Base-by-base conservation (phyloP, 2,329 filamentous ascomycete genomes). In the Zasmidium citrigriseum region DNA sequence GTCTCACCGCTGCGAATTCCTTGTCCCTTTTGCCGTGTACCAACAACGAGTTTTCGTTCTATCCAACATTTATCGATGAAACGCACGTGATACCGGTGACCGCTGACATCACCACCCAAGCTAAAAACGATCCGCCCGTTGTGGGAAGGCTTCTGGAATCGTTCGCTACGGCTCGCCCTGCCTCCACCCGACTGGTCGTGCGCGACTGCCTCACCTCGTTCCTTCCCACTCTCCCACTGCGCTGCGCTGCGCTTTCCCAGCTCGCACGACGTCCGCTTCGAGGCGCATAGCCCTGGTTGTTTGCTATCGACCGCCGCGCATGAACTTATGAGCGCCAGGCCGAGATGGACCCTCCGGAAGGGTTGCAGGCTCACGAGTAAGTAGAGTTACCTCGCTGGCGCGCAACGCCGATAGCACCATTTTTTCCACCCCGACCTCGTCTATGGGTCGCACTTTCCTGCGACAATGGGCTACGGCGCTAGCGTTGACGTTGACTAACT, bases 1-100 rank as follows among this genome's bases (percentile, higher is more conserved):
- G 16, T n/a, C 16, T n/a, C 34, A 10, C 34, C 14, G 12, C 34
- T 11, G 12, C 16, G 34, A 16, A 11, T n/a, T 41, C 34, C 22
- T 27, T 23, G 23, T 25, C 25, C 22, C 22, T 18, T 25, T 12
- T 46, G 44, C 44, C 7, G 9, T 46, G 16, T 9, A 38, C 10
- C 29, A 22, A 22, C 45, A 47, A 47, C 23, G 23, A 5, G 3
- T 18, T 46, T 46, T 4, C 20, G 3, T 16, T 22, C 16, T 5
- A 34, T 44, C 16, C 50, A 44, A 52, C 14, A 23, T 52, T 24
- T 14, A 49, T 51, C 48, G 22, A 29, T 41, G 22, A 5, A n/a
- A 25, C 22, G n/a, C 53, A 55, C 53, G 53, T 55, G 53, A 55
- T n/a, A 29, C 18, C n/a, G n/a, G n/a, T n/a, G n/a, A n/a, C 27